These are phyloP conservation scores for Rubia occidens DNA, from an alignment of 305 asterid genomes.

Conservation along the genomic window DNA sequence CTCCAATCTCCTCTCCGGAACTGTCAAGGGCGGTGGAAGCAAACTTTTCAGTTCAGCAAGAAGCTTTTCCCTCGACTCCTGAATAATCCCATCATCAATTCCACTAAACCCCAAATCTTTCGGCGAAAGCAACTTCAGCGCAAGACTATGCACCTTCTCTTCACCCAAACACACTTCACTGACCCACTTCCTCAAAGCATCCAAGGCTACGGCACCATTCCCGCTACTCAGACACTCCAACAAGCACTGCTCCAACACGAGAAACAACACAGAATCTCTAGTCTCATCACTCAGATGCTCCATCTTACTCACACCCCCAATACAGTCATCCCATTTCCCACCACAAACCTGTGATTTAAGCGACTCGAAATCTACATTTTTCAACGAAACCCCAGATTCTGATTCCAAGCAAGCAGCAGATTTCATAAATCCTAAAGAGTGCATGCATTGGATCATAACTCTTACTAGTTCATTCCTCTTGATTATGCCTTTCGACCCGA, in stretches of 20 bases:
- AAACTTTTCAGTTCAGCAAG: slow-evolving; percentile 43
- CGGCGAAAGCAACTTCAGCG: slow-evolving; percentile 39
- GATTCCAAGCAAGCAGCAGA: slow-evolving; percentile 67
- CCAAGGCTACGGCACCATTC: slow-evolving; percentile 47
- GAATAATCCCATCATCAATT: slow-evolving; percentile 29
- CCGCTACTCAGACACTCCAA: slow-evolving; percentile 56
- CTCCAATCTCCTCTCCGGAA: slow-evolving; percentile 82
- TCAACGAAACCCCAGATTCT: slow-evolving; percentile 59
- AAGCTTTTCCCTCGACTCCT: slow-evolving; percentile 38
- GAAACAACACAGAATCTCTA: slow-evolving; percentile 49
- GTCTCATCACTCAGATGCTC: slow-evolving; percentile 44
- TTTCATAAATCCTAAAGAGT: slow-evolving; percentile 57
- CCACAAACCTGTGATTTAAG: slow-evolving; percentile 43
- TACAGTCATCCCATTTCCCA: slow-evolving; percentile 62
- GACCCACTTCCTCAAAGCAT: slow-evolving; percentile 41
- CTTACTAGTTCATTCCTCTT: slow-evolving; percentile 65
- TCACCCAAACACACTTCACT: slow-evolving; percentile 34
- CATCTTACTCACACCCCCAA: slow-evolving; percentile 32
- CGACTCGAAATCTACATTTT: slow-evolving; percentile 41
- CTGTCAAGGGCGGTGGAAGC: slow-evolving; percentile 64
- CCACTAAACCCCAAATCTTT: slow-evolving; percentile 36
- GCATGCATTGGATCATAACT: slow-evolving; percentile 51
- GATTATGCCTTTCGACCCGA: slow-evolving; percentile 56
- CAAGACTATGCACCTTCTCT: slow-evolving; percentile 58
- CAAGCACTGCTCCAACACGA: slow-evolving; percentile 60